These are phyloP conservation scores for Prototheca cutis DNA, from an alignment of 163 green algal genomes.

Conservation along the genomic window DNA sequence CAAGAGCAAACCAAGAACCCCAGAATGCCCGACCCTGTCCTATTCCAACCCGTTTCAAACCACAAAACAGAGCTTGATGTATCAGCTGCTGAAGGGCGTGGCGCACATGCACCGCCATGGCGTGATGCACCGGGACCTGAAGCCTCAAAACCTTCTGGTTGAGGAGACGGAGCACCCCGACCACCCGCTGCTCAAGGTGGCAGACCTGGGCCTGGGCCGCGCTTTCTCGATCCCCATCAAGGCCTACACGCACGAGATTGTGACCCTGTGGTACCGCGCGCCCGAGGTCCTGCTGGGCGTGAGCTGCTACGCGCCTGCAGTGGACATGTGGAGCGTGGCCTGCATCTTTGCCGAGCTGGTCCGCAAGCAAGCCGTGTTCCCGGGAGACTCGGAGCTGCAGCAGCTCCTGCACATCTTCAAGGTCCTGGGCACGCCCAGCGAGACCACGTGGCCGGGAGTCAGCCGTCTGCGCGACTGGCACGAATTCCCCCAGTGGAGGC, in stretches of 20 bases:
- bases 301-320: conserved; percentile 88
- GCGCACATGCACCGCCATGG: conserved; percentile 95
- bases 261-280: conserved; percentile 97
- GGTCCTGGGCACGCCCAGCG: conserved; percentile 88
- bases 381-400: conserved; percentile 94
- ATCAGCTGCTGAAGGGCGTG: conserved; percentile 92
- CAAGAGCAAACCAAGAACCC: no score
- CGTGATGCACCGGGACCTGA: conserved; percentile 91
- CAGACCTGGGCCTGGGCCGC: conserved; percentile 89
- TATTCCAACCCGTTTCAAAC: no score
- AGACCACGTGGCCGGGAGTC: conserved; percentile 90
- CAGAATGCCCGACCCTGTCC: no score
- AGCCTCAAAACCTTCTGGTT: conserved; percentile 97
- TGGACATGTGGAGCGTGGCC: conserved; percentile 97
- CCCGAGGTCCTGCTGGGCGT: conserved; percentile 95
- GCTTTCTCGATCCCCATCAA: conserved; percentile 96
- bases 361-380: conserved; percentile 86
- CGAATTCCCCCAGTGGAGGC: conserved; percentile 89
- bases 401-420: conserved; percentile 99
- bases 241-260: conserved; percentile 98
- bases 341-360: conserved; percentile 99
- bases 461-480: conserved; percentile 92
- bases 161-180: conserved; percentile 49
- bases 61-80: conserved; percentile 84
- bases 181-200: conserved; percentile 77